These are phyloP conservation scores for Fusarium sacchari DNA, from an alignment of 2,329 filamentous ascomycete genomes.

Conservation along the genomic window DNA sequence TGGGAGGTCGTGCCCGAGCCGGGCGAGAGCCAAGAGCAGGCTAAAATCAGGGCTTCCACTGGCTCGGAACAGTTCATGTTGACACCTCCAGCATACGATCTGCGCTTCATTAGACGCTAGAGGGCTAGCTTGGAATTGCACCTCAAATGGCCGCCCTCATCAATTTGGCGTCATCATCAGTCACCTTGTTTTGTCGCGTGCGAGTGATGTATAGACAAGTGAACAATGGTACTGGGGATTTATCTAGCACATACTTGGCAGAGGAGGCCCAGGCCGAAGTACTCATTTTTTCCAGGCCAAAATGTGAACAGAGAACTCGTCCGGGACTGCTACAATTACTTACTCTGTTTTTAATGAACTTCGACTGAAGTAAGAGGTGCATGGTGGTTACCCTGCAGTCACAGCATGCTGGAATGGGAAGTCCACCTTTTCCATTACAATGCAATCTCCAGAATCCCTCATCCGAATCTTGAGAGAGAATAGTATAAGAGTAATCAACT, in stretches of 20 bases:
- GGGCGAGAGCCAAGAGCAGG: neutral
- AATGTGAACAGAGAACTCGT: too few relatives aligned
- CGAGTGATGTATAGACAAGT: accelerated
- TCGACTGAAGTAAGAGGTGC: neutral
- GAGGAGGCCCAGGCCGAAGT: accelerated
- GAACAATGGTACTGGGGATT: accelerated
- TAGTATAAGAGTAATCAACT: too few relatives aligned
- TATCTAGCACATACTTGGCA: neutral
- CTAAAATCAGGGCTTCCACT: neutral
- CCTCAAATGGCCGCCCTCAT: neutral
- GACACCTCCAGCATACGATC: neutral
- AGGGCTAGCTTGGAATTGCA: accelerated
- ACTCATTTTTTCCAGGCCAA: accelerated
- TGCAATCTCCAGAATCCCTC: neutral
- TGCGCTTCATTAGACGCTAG: neutral
- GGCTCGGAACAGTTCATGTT: neutral
- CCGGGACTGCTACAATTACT: neutral
- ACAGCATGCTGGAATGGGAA: accelerated
- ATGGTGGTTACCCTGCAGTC: neutral
- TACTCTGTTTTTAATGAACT: neutral
- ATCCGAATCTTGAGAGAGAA: accelerated
- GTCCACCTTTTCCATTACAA: neutral
- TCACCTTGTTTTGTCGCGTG: accelerated
- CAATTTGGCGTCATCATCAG: neutral
- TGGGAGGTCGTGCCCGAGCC: neutral